These are phyloP conservation scores for Toxicodendron radicans DNA, from an alignment of 345 rosid species.

Conservation along the genomic window DNA sequence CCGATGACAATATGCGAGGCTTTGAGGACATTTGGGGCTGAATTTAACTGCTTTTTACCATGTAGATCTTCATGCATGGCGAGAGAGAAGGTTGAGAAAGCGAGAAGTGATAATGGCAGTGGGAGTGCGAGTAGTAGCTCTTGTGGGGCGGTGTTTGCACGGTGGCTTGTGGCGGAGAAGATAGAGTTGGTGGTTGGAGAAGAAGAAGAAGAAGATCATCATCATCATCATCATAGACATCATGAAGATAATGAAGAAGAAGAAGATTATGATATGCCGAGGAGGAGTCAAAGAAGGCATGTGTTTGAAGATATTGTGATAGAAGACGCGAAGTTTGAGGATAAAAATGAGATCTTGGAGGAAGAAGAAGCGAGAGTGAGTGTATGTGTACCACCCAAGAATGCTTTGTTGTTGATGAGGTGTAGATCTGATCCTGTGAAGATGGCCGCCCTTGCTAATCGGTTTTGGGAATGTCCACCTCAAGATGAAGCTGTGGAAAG, in stretches of 20 bases:
- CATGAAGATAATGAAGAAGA: conserved; percentile 31
- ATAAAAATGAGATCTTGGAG: conserved; percentile 29
- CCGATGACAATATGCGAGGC: conserved; percentile 86
- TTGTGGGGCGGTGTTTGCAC: conserved; percentile 71
- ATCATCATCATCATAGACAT: no score
- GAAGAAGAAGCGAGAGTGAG: conserved; percentile 54
- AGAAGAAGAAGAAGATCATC: conserved; percentile 23
- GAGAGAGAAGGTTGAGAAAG: conserved; percentile 36
- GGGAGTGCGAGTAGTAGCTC: conserved; percentile 35
- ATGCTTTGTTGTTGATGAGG: conserved; percentile 84
- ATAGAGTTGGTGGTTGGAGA: conserved; percentile 75
- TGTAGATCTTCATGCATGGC: conserved; percentile 78
- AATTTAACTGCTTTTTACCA: conserved; percentile 81
- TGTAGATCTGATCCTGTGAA: conserved; percentile 96
- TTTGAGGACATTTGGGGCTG: conserved; percentile 73
- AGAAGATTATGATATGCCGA: conserved; percentile 23
- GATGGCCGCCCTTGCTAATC: conserved; percentile 82
- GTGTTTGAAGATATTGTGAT: conserved; percentile 69
- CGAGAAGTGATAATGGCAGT: not conserved
- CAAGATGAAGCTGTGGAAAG: conserved; percentile 25
- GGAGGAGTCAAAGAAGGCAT: conserved; percentile 69
- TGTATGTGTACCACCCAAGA: conserved; percentile 77
- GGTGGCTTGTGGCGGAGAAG: conserved; percentile 82
- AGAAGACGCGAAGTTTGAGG: conserved; percentile 36
- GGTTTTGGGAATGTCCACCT: conserved; percentile 63